These are phyloP conservation scores for Pythium chondricola DNA, from an alignment of 352 stramenopile genomes.

Conservation along the genomic window DNA sequence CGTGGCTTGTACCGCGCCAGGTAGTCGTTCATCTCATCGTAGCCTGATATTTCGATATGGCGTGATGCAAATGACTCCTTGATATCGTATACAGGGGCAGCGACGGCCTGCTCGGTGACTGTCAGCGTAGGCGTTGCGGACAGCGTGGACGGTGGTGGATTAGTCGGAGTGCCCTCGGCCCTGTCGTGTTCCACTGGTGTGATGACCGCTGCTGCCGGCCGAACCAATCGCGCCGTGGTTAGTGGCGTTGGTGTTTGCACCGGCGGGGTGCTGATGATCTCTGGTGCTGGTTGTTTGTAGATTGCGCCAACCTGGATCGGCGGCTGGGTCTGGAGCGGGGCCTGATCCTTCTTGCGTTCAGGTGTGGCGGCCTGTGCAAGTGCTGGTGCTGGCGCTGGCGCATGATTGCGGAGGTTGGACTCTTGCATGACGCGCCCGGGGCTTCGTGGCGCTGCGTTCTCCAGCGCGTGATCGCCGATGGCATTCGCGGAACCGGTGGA, in stretches of 20 bases:
- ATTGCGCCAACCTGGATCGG: slow-evolving; percentile 10
- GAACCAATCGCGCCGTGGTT: background rate
- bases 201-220: background rate
- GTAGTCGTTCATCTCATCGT: slow-evolving; percentile 42
- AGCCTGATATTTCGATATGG: slow-evolving; percentile 39
- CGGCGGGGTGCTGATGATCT: background rate
- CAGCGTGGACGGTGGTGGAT: background rate
- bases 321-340: background rate
- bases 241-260: background rate
- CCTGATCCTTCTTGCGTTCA: background rate
- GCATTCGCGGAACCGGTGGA: slow-evolving; percentile 4
- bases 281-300: slow-evolving; percentile 1
- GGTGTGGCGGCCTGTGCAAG: slow-evolving; percentile 1
- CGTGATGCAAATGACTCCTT: slow-evolving; percentile 30
- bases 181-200: too few species aligned
- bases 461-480: background rate
- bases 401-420: background rate
- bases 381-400: slow-evolving; percentile 1
- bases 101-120: background rate
- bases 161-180: background rate
- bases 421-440: slow-evolving; percentile 4
- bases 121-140: background rate
- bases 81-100: too few species aligned
- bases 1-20: slow-evolving; percentile 31
- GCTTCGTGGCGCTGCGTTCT: background rate